Evolutionary conservation across 1,284 basidiomycete genomes (phyloP).

Genomic region (Tremellales sp.): DNA sequence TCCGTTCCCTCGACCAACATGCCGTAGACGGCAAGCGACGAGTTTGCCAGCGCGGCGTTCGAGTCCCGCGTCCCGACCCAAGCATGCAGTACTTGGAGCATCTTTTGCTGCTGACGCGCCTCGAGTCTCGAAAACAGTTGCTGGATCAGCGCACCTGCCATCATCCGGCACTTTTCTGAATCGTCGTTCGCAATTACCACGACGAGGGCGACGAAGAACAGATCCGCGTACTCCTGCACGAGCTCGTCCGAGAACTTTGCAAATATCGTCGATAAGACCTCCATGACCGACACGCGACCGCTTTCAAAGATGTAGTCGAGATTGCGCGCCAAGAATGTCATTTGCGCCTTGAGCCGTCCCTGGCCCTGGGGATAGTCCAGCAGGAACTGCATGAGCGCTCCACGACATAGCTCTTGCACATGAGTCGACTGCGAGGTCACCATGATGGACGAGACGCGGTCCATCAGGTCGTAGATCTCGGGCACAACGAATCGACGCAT

Average conservation of each 20-base stretch:
- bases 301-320: conserved; percentile 86
- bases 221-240: conserved; percentile 76
- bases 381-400: conserved; percentile 87
- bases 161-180: conserved; percentile 79
- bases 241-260: conserved; percentile 77
- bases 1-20: conserved; percentile 62
- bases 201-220: conserved; percentile 88
- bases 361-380: conserved; percentile 98
- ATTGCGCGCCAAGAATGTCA: conserved; percentile 92
- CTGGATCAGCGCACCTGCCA: conserved; percentile 79
- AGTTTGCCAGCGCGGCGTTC: conserved; percentile 40
- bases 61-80: conserved; percentile 56
- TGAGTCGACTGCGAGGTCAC: conserved; percentile 88
- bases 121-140: conserved; percentile 67
- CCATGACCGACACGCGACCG: conserved; percentile 87
- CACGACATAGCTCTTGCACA: conserved; percentile 87
- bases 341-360: conserved; percentile 77
- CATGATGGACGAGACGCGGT: conserved; percentile 87
- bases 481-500: conserved; percentile 87
- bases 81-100: conserved; percentile 64
- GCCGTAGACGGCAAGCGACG: conserved; percentile 68
- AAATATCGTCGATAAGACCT: conserved; percentile 77
- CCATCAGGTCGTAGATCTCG: conserved; percentile 98
- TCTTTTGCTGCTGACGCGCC: conserved; percentile 55
- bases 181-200: conserved; percentile 93